These are phyloP conservation scores for Arabidopsis arenosa DNA, from an alignment of 345 rosid genomes.

Conservation along the genomic window DNA sequence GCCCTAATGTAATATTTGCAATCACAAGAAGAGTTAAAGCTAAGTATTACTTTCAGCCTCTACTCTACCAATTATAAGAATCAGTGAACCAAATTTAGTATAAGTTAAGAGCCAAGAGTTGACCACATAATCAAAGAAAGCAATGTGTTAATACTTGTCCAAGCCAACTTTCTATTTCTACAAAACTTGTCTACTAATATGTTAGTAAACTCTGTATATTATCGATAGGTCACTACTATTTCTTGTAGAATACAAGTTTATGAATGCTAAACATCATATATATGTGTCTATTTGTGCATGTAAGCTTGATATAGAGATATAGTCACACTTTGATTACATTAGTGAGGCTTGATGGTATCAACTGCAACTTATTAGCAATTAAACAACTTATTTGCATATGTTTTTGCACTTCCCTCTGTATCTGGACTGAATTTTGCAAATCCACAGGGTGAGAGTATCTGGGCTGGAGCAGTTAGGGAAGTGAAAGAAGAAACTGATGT, in stretches of 20 bases:
- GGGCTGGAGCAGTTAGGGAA: slow-evolving; percentile 27
- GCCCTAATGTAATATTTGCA: not conserved
- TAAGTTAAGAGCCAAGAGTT: not conserved
- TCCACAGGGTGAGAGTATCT: slow-evolving; percentile 12
- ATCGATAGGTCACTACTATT: not conserved
- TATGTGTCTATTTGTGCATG: not conserved
- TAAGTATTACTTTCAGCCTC: not conserved
- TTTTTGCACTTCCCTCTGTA: not conserved
- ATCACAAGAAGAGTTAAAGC: not conserved
- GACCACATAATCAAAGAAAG: not conserved
- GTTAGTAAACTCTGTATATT: not conserved
- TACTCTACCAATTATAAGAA: not conserved
- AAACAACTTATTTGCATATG: not conserved
- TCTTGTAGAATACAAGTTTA: not conserved
- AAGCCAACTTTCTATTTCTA: not conserved
- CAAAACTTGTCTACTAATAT: not conserved
- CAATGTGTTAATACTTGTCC: not conserved
- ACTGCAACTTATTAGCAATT: not conserved
- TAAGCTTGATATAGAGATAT: not conserved
- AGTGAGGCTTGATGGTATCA: not conserved
- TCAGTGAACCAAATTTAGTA: not conserved
- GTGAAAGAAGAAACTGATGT: slow-evolving; percentile 27
- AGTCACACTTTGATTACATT: not conserved
- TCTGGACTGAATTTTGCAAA: not conserved
- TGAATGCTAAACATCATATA: not conserved